These are phyloP conservation scores for Collybia nuda DNA, from an alignment of 768 basidiomycete species.

Conservation along the genomic window DNA sequence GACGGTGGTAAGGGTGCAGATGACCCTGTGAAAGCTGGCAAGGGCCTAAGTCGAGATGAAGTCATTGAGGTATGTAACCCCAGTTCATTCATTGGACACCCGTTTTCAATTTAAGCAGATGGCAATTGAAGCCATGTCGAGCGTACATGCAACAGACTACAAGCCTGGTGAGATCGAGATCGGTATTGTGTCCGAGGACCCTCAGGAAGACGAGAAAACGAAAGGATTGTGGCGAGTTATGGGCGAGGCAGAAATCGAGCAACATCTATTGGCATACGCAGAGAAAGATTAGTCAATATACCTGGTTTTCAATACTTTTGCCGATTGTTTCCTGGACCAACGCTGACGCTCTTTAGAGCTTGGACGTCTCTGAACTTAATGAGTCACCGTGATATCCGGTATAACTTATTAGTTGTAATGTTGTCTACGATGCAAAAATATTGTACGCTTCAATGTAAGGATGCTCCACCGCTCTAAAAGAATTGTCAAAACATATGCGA, in stretches of 20 bases:
- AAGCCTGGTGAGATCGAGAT: constrained; percentile 96
- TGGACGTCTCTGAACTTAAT: too few species aligned
- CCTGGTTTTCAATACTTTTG: background rate
- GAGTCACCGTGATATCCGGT: too few species aligned
- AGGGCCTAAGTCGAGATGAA: constrained; percentile 67
- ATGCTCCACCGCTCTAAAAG: constrained; percentile 68
- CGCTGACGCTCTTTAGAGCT: too few species aligned
- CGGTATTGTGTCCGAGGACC: constrained; percentile 79
- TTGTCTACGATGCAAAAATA: constrained; percentile 1
- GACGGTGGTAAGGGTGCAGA: constrained; percentile 78
- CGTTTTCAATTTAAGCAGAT: constrained; percentile 46
- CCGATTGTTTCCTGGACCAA: too few species aligned
- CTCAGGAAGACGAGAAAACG: constrained; percentile 72
- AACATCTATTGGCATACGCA: constrained; percentile 80
- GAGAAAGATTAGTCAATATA: constrained; percentile 71
- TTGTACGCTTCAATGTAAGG: constrained; percentile 31
- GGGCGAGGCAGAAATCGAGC: constrained; percentile 74
- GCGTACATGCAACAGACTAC: constrained; percentile 93
- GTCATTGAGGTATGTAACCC: constrained; percentile 79
- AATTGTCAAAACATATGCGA: constrained; percentile 1
- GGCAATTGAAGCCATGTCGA: constrained; percentile 93
- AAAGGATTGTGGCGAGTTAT: constrained; percentile 80
- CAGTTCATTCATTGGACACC: background rate
- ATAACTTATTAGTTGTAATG: constrained; percentile 1
- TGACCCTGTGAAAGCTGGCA: constrained; percentile 74